Evolutionary conservation across 768 basidiomycete species (phyloP).

Genomic region (Xerocomus brunneocitrinus): DNA sequence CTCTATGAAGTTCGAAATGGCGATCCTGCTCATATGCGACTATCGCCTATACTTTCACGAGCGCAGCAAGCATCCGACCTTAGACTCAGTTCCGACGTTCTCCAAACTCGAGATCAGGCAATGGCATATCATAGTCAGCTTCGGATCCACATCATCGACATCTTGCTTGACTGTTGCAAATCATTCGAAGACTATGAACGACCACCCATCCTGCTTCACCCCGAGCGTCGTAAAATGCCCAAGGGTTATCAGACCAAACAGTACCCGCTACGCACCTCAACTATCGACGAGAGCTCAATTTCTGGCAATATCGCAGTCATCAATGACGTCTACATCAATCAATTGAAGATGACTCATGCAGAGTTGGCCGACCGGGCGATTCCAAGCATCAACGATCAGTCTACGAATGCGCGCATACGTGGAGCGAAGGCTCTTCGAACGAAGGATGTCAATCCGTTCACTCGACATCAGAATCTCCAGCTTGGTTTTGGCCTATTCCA

Average conservation of each 20-base stretch:
- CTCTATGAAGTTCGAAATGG: not conserved
- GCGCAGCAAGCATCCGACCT: not conserved
- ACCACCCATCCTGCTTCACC: not conserved
- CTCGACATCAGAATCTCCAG: not conserved
- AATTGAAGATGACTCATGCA: not conserved
- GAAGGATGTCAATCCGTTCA: not conserved
- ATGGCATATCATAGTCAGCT: not conserved
- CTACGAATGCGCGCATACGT: not conserved
- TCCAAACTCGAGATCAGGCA: constrained; percentile 1
- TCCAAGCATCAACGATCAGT: not conserved
- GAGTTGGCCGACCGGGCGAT: not conserved
- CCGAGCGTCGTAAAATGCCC: not conserved
- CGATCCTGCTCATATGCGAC: not conserved
- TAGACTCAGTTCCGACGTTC: not conserved
- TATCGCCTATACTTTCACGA: not conserved
- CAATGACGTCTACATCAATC: constrained; percentile 1
- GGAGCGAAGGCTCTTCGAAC: not conserved
- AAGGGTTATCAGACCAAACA: not conserved
- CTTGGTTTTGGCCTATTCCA: constrained; percentile 29
- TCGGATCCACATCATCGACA: not conserved
- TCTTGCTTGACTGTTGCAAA: not conserved
- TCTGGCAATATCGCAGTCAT: not conserved
- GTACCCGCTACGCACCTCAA: constrained; percentile 1
- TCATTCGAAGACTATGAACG: not conserved
- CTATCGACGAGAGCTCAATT: constrained; percentile 5